Conservation (phyloP, 441 rosid genomes). For the Gossypium davidsonii region DNA sequence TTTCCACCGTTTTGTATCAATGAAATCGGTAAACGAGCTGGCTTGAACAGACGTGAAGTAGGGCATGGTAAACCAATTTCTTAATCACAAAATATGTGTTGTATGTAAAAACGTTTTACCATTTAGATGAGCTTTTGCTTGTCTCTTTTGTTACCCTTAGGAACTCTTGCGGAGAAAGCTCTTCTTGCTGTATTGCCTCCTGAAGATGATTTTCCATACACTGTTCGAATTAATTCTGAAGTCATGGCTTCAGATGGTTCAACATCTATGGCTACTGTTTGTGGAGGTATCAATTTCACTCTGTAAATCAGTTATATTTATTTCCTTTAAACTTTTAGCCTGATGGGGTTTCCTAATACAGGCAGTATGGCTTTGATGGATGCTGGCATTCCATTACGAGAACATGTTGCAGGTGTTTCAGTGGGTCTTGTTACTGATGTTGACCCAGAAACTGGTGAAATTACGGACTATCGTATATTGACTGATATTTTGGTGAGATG, state of each 20-base stretch:
- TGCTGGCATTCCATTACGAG: conserved; percentile 80
- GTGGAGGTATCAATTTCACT: conserved; percentile 60
- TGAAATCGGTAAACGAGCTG: conserved; percentile 87
- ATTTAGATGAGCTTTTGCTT: neutral
- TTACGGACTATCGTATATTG: conserved; percentile 73
- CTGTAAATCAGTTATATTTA: neutral
- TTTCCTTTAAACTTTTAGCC: neutral
- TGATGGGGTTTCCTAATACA: conserved; percentile 24
- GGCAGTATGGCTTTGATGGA: conserved; percentile 99
- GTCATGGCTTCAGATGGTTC: conserved; percentile 99
- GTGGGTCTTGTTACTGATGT: conserved; percentile 88
- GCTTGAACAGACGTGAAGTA: conserved; percentile 98
- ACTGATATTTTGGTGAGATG: conserved; percentile 85
- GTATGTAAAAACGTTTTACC: neutral
- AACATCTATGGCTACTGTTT: conserved; percentile 96
- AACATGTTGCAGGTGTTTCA: conserved; percentile 94
- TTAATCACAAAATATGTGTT: neutral
- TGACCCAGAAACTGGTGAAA: conserved; percentile 67
- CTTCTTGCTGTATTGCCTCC: conserved; percentile 88
- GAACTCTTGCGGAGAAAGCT: conserved; percentile 97
- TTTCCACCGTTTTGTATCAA: conserved; percentile 89
- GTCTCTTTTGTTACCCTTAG: conserved; percentile 28
- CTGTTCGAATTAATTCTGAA: conserved; percentile 87
- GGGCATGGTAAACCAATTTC: conserved; percentile 71
- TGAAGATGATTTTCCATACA: conserved; percentile 68